Evolutionary conservation across 2,329 filamentous ascomycete species (phyloP), one percentile per base, ranked within the genome.

Genomic region (Aureobasidium musti): DNA sequence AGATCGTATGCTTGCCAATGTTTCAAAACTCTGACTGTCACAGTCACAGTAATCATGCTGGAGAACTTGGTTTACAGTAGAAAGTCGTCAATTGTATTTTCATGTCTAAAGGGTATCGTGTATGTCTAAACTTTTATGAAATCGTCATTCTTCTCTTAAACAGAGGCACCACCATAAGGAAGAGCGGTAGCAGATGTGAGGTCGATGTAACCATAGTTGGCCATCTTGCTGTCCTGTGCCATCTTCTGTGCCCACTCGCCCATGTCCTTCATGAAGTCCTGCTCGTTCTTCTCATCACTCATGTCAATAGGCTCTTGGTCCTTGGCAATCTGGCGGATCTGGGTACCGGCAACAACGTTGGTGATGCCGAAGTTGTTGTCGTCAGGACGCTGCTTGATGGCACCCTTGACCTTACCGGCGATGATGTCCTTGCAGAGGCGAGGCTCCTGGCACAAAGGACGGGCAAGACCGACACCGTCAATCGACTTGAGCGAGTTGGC

Each of bases 401-500:
- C 83, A 0, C 81, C 81, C 17, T 77, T 78, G 5, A 79, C 79
- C 69, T 77, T 79, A 13, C 82, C 82, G 0, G 77, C 72, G 0
- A 86, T 72, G 1, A 84, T 79, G 21, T 82, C 77, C 53, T 74
- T 76, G 50, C 78, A 77, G 1, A 85, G 72, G 11, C 75, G 75
- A 0, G 80, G 80, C 71, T 88, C 85, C 70, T 85, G 82, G 56
- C 79, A 80, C 0, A 82, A 72, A 0, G 85, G 80, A 10, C 85
- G 80, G 0, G 78, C 87, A 23, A 89, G 76, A 0, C 87, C 87
- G 10, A 89, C 78, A 23, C 87, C 86, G 70, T 89, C 82, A 3
- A 89, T 83, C 0, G 80, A 80, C 2, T 83, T 71, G 2, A 89
- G 77, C 0, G 84, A 86, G n/a, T 79, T 76, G 17, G 84, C 82